phyloP scores from a whole-genome alignment of 2,329 filamentous ascomycete genomes.

The Sporothrix brunneoviolacea region DNA sequence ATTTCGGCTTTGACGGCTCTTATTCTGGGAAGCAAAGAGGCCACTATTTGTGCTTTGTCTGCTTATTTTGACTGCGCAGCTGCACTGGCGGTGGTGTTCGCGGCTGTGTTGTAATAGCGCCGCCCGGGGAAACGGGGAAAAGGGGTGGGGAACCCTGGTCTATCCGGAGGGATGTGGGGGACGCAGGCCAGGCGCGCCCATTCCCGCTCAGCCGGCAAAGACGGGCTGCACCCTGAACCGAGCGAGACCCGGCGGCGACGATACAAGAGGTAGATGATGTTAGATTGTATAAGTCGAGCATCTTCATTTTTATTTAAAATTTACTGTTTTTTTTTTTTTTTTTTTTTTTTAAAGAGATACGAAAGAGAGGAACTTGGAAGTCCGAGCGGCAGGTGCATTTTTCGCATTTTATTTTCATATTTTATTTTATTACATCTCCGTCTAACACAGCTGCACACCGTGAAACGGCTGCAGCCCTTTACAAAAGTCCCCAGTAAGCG shows the following conservation, averaged over 20 bases:
- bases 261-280: slow-evolving; percentile 6
- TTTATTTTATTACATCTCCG: slow-evolving; percentile 1
- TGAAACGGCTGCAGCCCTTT: neutral
- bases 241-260: slow-evolving; percentile 2
- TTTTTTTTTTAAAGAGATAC: too few relatives aligned
- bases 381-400: neutral
- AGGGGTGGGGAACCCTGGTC: slow-evolving; percentile 8
- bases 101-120: neutral
- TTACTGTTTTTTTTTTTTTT: too few relatives aligned
- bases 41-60: neutral
- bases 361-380: neutral
- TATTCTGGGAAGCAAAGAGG: neutral
- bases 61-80: neutral
- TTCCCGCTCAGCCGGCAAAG: slow-evolving; percentile 12
- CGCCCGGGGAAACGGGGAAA: slow-evolving; percentile 18
- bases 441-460: neutral
- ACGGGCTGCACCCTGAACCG: neutral
- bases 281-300: too few relatives aligned
- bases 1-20: too few relatives aligned
- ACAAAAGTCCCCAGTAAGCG: too few relatives aligned
- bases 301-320: too few relatives aligned
- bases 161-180: neutral
- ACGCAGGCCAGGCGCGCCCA: neutral
- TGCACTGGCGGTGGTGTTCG: neutral
- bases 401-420: neutral